phyloP scores from a whole-genome alignment of 257 asterid species.

The Jacaranda copaia region DNA sequence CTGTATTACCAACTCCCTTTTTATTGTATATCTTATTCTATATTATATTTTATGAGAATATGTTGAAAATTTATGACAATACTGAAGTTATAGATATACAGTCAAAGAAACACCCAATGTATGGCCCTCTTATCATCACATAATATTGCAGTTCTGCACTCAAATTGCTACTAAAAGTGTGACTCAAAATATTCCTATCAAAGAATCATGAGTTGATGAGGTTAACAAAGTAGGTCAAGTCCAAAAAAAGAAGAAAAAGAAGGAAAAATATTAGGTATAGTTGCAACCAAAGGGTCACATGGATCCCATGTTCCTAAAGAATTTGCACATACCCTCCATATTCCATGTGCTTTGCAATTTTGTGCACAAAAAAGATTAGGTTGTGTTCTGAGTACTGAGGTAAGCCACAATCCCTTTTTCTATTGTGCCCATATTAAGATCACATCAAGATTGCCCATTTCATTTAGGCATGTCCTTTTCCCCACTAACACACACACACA shows the following conservation, averaged over 20 bases:
- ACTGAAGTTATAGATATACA: too few species aligned
- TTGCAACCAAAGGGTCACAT: slow-evolving; percentile 9
- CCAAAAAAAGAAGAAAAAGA: background rate
- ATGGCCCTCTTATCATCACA: background rate
- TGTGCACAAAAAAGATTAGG: slow-evolving; percentile 30
- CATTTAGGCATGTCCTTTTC: slow-evolving; percentile 4
- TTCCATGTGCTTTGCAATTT: slow-evolving; percentile 29
- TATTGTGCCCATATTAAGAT: background rate
- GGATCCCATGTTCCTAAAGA: slow-evolving; percentile 34
- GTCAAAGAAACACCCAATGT: too few species aligned
- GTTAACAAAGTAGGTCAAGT: slow-evolving; percentile 29
- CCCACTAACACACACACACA: background rate
- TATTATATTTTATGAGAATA: too few species aligned
- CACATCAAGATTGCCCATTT: slow-evolving; percentile 21
- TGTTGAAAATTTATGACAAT: too few species aligned
- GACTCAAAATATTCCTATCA: background rate
- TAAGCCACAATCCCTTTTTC: background rate
- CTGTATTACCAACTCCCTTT: too few species aligned
- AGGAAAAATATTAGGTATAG: slow-evolving; percentile 24
- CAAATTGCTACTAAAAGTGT: background rate
- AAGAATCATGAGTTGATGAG: slow-evolving; percentile 26
- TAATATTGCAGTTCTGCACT: background rate
- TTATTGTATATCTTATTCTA: too few species aligned
- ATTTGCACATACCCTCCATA: background rate
- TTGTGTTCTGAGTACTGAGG: slow-evolving; percentile 31